These are phyloP conservation scores for Wickerhamomyces sp. DNA, from an alignment of 1,139 yeast genomes.

Conservation along the genomic window DNA sequence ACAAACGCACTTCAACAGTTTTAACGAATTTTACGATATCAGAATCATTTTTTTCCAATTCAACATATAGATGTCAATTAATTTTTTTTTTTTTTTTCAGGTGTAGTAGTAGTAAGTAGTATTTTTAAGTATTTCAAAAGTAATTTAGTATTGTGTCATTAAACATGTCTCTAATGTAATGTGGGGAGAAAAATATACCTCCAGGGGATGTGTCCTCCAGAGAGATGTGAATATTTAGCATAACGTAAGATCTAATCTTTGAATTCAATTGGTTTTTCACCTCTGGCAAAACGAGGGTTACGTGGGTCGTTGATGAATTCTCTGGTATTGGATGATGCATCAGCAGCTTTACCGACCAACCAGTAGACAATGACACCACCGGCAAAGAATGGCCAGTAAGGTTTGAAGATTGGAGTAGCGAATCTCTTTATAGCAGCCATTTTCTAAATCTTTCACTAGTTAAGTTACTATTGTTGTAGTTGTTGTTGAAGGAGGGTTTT, in stretches of 20 bases:
- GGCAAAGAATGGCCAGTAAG: conserved; percentile 65
- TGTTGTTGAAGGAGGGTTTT: too few relatives aligned
- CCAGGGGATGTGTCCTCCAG: too few relatives aligned
- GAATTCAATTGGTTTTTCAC: conserved; percentile 42
- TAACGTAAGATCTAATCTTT: conserved; percentile 10
- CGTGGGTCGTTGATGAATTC: conserved; percentile 77
- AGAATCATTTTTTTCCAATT: not conserved
- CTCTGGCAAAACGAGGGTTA: conserved; percentile 64
- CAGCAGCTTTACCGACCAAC: conserved; percentile 53
- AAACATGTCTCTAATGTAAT: conserved; percentile 7
- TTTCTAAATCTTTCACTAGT: conserved; percentile 3
- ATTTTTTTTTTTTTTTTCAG: conserved; percentile 1
- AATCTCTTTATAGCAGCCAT: conserved; percentile 35
- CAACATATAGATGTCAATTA: conserved; percentile 1
- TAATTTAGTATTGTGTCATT: conserved; percentile 10
- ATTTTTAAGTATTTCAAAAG: not conserved
- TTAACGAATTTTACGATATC: not conserved
- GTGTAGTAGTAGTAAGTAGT: not conserved
- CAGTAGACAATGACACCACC: conserved; percentile 58
- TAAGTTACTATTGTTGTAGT: too few relatives aligned
- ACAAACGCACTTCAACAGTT: conserved; percentile 3
- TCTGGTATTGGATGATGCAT: conserved; percentile 48
- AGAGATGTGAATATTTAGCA: conserved; percentile 1
- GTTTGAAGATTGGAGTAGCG: conserved; percentile 50
- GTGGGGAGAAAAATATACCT: too few relatives aligned